Conservation (phyloP, 768 basidiomycete genomes). For the Neoboletus magnificus region DNA sequence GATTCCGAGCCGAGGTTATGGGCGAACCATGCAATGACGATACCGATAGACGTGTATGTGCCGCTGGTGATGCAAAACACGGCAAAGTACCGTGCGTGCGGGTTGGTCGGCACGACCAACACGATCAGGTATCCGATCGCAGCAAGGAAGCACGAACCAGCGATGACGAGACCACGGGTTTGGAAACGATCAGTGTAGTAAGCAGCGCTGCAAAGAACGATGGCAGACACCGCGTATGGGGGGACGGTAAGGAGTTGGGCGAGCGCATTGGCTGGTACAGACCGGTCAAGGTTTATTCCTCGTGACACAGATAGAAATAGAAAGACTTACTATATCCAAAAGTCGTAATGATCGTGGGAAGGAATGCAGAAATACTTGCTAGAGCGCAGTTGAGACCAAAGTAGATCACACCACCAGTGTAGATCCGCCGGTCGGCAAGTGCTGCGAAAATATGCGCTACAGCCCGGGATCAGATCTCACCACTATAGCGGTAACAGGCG, state of each 20-base stretch:
- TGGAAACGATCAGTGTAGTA: constrained; percentile 67
- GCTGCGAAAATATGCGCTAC: constrained; percentile 62
- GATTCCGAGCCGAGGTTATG: constrained; percentile 79
- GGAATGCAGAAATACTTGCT: constrained; percentile 77
- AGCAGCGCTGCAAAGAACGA: constrained; percentile 56
- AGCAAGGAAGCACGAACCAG: constrained; percentile 28
- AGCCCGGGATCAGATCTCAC: constrained; percentile 3
- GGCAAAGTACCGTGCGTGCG: constrained; percentile 71
- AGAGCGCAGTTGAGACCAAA: constrained; percentile 75
- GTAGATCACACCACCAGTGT: constrained; percentile 68
- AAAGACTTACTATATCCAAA: constrained; percentile 62
- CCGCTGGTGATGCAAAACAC: constrained; percentile 75
- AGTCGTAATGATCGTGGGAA: constrained; percentile 77
- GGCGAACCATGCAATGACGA: constrained; percentile 75
- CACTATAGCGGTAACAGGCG: neutral
- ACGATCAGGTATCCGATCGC: constrained; percentile 59
- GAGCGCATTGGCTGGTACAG: constrained; percentile 51
- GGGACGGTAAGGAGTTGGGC: constrained; percentile 78
- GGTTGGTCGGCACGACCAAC: constrained; percentile 49
- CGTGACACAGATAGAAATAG: neutral
- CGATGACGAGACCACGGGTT: constrained; percentile 45
- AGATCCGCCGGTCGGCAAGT: constrained; percentile 69
- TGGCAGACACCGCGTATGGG: constrained; percentile 70
- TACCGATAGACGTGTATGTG: constrained; percentile 72
- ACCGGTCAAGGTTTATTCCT: neutral